Evolutionary conservation across 148 eudicot species (phyloP), one percentile per base, ranked within the genome.

Genomic region (Drosera capensis): DNA sequence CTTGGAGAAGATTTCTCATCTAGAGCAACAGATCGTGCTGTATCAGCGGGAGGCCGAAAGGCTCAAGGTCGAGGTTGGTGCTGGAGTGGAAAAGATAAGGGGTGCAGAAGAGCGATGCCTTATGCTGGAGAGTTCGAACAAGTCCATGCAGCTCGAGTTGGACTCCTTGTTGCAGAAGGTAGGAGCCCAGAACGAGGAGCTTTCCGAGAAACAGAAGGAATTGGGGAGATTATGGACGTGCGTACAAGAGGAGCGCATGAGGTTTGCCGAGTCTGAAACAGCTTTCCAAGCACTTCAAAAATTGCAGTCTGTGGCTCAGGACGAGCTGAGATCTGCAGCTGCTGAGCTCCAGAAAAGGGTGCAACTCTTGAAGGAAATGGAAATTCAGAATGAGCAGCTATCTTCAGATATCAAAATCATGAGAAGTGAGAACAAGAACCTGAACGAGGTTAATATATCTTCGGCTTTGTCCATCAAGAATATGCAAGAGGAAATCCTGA

Each of bases 201-300:
- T 92, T 38, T 74, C 75, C 2, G 95, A 92, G 59, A 85, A 81
- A 71, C 95, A 92, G 68, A 71, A 70, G 57, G 95, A 92, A 55
- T 53, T 85, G 53, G 90, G 94, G 34, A 78, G 75, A 56, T 68
- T 87, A 20, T 77, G 80, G 94, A 52, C 73, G 21, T 58, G 73
- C 53, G 49, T 82, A 40, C 94, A 87, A 51, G 96, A 82, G 67
- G 96, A 87, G 59, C 70, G 79, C 20, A 20, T 72, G 62, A 77
- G 94, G 7, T 82, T 79, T 60, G 50, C 66, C 49, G 94, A 87
- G 67, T 75, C 80, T 40, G 96, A 87, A 72, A 71, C 80, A 45
- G 71, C 86, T 52, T 74, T 87, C 53, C 79, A 77, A 45, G 62
- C 86, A 24, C 69, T 82, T 48, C 90, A 87, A 60, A 74, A 59